These are phyloP conservation scores for Magnaporthales sp. DNA, from an alignment of 2,329 filamentous ascomycete genomes.

Conservation along the genomic window DNA sequence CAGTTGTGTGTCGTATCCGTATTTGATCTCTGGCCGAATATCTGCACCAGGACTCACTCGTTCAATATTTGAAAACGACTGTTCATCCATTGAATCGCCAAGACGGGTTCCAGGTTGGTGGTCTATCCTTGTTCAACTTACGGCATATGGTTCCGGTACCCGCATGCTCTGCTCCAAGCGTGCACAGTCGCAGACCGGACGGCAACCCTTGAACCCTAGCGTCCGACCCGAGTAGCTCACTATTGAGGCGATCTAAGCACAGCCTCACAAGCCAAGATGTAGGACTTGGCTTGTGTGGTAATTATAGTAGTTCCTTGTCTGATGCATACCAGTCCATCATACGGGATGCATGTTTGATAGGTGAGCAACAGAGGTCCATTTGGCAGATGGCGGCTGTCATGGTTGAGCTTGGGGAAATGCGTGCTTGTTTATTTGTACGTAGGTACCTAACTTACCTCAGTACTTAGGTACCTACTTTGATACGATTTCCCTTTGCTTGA, in stretches of 20 bases:
- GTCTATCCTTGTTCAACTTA: background rate
- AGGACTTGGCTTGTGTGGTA: background rate
- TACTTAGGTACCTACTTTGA: no score
- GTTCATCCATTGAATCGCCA: background rate
- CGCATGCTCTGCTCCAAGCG: background rate
- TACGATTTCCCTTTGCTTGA: background rate
- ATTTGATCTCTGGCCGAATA: background rate
- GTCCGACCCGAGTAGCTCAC: background rate
- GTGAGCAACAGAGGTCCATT: background rate
- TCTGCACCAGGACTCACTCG: background rate
- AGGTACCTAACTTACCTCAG: no score
- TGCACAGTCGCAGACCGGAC: background rate
- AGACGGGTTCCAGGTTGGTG: background rate
- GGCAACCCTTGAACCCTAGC: background rate
- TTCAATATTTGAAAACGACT: background rate
- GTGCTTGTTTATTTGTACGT: background rate
- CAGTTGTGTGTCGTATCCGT: background rate
- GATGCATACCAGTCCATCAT: background rate
- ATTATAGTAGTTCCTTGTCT: background rate
- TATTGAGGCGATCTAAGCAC: background rate
- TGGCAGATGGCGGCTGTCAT: background rate
- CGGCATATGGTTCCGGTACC: background rate
- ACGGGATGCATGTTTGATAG: background rate
- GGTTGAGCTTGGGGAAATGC: background rate
- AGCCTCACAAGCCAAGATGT: background rate